A percentile compares a stretch with the other conserved stretches of the same genome.
These are phyloP conservation scores for Fistulifera pelliculosa DNA, from an alignment of 108 stramenopile genomes.

Conservation along the genomic window DNA sequence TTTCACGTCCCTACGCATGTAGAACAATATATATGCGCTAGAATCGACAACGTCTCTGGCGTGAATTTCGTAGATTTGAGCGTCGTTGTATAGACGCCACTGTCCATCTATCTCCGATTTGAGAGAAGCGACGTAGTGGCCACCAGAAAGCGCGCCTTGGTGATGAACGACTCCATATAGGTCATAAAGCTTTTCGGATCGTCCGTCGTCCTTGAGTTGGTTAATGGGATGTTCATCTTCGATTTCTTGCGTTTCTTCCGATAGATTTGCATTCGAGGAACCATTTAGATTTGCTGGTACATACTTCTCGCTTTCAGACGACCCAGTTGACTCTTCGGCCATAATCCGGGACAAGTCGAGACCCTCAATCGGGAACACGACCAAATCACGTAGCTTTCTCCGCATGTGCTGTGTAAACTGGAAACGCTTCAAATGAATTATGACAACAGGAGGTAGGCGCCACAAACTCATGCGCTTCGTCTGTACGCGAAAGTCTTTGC, in stretches of 20 bases:
- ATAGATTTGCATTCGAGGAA: neutral
- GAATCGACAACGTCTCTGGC: conserved; percentile 79
- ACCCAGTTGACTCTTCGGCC: conserved; percentile 27
- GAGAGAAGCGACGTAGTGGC: conserved; percentile 84
- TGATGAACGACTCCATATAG: conserved; percentile 89
- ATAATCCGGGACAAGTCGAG: conserved; percentile 79
- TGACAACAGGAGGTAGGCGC: conserved; percentile 88
- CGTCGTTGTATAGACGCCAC: conserved; percentile 89
- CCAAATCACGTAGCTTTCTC: conserved; percentile 88
- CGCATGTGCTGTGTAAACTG: conserved; percentile 83
- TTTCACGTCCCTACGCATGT: conserved; percentile 78
- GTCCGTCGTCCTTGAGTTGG: conserved; percentile 20
- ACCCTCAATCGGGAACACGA: conserved; percentile 84
- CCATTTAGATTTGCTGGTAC: neutral
- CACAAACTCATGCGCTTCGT: conserved; percentile 87
- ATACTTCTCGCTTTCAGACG: conserved; percentile 1
- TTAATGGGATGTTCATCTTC: conserved; percentile 6
- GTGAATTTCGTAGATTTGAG: conserved; percentile 73
- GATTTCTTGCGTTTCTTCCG: neutral
- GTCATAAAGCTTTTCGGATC: conserved; percentile 70
- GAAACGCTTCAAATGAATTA: conserved; percentile 96
- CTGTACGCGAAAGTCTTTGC: conserved; percentile 83
- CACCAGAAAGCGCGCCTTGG: conserved; percentile 79
- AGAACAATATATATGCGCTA: conserved; percentile 86
- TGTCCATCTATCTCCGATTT: conserved; percentile 80